Base-by-base conservation (phyloP, 164 flowering plant genomes). In the Dillenia suffruticosa region DNA sequence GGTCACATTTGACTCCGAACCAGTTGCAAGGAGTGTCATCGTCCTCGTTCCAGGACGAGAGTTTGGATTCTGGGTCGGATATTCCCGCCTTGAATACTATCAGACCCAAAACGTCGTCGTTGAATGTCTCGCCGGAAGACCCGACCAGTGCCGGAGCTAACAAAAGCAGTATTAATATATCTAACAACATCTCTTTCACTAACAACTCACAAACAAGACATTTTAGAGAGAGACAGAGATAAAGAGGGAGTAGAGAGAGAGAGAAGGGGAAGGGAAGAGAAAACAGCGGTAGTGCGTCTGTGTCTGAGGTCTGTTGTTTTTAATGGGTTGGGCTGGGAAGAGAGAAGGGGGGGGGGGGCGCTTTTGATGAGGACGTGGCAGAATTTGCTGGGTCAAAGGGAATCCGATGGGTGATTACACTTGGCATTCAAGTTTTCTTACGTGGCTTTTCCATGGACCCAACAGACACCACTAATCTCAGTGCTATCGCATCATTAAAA, bases 51-150 rank as follows among this genome's bases (percentile, higher is more conserved):
- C 88, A 86, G 1, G 87, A 77, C 0, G 55, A 8, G 46, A 86
- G 78, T 45, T 64, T 76, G 22, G 63, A 59, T 9, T 63, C 22
- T 9, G 91, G 88, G 79, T 86, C 88, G 1, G 50, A 54, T 9
- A 86, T 70, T 10, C 79, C 87, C 0, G 88, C 79, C 67, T 86
- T 86, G 75, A 86, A 82, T 22, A 79, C 84, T 14, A 86, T 82
- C 51, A 86, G 51, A 8, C 84, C 91, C 49, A 86, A 56, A 50
- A 86, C 85, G 56, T 86, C 91, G 60, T 84, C 88, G 67, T 79
- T 84, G 60, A 86, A 72, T 50, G 44, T 62, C 46, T 59, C 48
- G 4, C 40, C 40, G 6, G 40, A 32, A 32, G 40, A 32, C 40
- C 40, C 7, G 40, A 32, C 40, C 5, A 32, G 40, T 6, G 40